A percentile compares a stretch with the other conserved stretches of the same genome.
Conservation (phyloP, 2,329 filamentous ascomycete genomes). For the Colletotrichum lindemuthianum region DNA sequence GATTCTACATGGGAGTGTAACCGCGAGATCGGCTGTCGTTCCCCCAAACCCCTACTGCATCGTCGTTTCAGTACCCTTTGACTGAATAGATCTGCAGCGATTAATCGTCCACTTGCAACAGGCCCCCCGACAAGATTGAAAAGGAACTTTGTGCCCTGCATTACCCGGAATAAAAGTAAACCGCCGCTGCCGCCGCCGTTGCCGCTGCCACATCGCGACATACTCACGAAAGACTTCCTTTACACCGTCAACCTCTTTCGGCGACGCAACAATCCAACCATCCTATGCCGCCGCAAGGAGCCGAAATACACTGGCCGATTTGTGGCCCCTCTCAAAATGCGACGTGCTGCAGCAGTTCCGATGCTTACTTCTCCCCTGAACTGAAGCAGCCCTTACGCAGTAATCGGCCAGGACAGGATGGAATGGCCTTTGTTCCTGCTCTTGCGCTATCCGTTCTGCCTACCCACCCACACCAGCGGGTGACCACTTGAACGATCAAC, state of each 20-base stretch:
- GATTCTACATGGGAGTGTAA: background rate
- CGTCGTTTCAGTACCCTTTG: too few species aligned
- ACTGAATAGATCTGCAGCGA: slow-evolving; percentile 22
- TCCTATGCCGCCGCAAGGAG: too few species aligned
- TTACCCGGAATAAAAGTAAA: background rate
- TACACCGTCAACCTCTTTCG: too few species aligned
- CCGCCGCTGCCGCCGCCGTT: slow-evolving; percentile 31
- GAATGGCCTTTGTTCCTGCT: slow-evolving; percentile 18
- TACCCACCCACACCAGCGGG: slow-evolving; percentile 27
- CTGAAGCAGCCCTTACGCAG: too few species aligned
- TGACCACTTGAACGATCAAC: slow-evolving; percentile 34
- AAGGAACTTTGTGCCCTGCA: slow-evolving; percentile 6
- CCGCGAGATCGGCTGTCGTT: too few species aligned
- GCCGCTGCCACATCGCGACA: slow-evolving; percentile 2
- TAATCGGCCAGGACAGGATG: background rate
- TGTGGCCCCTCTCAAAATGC: too few species aligned
- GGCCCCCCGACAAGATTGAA: background rate
- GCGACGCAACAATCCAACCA: too few species aligned
- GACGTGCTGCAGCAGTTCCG: too few species aligned
- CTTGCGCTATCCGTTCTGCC: background rate
- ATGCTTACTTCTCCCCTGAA: too few species aligned
- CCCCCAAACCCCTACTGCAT: too few species aligned
- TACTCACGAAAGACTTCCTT: too few species aligned
- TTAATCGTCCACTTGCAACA: slow-evolving; percentile 3
- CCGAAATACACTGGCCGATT: too few species aligned